phyloP scores from a whole-genome alignment of 2,329 filamentous ascomycete species.

The Pleoardoris graminearum region DNA sequence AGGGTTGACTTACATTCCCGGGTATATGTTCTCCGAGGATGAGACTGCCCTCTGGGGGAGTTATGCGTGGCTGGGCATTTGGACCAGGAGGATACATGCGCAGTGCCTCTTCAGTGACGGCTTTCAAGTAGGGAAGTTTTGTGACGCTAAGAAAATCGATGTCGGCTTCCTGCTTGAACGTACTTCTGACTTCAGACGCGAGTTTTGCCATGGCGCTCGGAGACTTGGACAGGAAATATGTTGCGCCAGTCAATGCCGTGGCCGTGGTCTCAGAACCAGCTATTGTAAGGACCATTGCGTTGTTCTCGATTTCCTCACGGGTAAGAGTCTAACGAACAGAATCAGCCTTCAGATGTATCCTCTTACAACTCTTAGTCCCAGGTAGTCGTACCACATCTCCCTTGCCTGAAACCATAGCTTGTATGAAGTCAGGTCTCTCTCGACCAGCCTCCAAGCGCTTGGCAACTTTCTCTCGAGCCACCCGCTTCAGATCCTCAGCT shows the following conservation, averaged over 20 bases:
- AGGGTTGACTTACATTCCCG: too few relatives aligned
- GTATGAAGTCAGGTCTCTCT: too few relatives aligned
- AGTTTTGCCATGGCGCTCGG: not conserved
- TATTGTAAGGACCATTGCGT: conserved; percentile 40
- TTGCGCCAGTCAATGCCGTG: conserved; percentile 11
- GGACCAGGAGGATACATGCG: not conserved
- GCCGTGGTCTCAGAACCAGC: conserved; percentile 47
- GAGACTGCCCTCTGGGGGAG: not conserved
- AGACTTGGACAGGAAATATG: not conserved
- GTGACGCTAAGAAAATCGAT: not conserved
- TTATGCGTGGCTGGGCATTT: not conserved
- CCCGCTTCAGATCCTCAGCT: too few relatives aligned
- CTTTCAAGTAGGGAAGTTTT: not conserved
- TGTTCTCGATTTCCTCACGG: too few relatives aligned
- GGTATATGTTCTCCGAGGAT: too few relatives aligned
- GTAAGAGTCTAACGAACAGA: too few relatives aligned
- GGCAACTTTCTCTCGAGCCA: too few relatives aligned
- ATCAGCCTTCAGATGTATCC: too few relatives aligned
- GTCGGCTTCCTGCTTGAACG: not conserved
- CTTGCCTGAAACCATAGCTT: too few relatives aligned
- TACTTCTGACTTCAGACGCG: not conserved
- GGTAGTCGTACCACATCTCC: too few relatives aligned
- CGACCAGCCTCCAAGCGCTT: too few relatives aligned
- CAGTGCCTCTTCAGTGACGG: not conserved
- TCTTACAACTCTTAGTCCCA: too few relatives aligned